phyloP scores from a whole-genome alignment of 2,329 filamentous ascomycete species.

The Xylaria sp. region DNA sequence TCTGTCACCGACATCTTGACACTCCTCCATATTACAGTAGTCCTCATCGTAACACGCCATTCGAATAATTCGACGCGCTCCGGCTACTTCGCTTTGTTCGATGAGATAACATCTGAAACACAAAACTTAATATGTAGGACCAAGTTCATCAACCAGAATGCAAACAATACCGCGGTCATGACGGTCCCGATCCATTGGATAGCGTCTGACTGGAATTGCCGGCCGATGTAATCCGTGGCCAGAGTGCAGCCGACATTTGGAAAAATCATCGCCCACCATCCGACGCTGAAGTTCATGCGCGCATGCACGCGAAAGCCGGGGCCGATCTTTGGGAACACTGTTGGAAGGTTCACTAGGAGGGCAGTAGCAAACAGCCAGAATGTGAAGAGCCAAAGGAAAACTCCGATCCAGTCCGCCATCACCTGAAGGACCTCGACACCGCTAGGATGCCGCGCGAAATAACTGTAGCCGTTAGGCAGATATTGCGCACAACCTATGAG shows the following conservation, averaged over 20 bases:
- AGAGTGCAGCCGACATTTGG: conserved; percentile 41
- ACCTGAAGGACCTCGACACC: conserved; percentile 25
- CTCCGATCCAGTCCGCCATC: background rate
- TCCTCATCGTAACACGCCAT: background rate
- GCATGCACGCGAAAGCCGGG: background rate
- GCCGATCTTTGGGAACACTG: background rate
- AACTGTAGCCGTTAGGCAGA: conserved; percentile 31
- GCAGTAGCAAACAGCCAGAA: conserved; percentile 7
- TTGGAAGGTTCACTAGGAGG: conserved; percentile 1
- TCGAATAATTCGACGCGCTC: background rate
- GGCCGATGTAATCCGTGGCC: conserved; percentile 38
- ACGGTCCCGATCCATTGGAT: conserved; percentile 38
- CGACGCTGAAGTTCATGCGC: conserved; percentile 36
- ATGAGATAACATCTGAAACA: background rate
- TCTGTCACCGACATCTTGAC: no score
- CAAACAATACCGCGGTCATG: conserved; percentile 38
- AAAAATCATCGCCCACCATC: conserved; percentile 42
- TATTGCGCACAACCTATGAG: conserved; percentile 36
- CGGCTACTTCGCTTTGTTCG: background rate
- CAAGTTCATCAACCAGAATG: conserved; percentile 47
- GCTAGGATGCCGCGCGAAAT: conserved; percentile 29
- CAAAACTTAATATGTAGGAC: conserved; percentile 45
- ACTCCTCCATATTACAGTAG: no score
- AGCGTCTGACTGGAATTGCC: conserved; percentile 29
- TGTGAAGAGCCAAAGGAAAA: conserved; percentile 1